Evolutionary conservation across 805 yeast species (phyloP).

Genomic region (Candida insectorum): DNA sequence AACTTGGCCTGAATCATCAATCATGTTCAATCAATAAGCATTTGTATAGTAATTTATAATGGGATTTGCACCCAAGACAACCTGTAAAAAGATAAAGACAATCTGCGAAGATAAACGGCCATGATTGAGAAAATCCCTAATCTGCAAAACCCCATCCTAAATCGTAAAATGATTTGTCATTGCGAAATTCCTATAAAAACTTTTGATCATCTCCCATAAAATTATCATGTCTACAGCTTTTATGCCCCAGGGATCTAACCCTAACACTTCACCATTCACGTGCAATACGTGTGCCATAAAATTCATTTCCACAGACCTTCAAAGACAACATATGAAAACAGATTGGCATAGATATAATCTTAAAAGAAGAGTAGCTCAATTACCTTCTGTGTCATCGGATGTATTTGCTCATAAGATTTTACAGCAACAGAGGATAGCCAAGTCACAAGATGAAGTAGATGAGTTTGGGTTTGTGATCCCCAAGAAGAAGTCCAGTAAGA

Average conservation of each 20-base stretch:
- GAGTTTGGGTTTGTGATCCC: slow-evolving; percentile 50
- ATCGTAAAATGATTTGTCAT: neutral
- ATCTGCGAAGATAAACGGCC: no score
- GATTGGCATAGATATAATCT: slow-evolving; percentile 47
- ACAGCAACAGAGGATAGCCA: slow-evolving; percentile 19
- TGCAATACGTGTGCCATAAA: slow-evolving; percentile 41
- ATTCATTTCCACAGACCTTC: slow-evolving; percentile 36
- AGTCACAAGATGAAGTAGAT: slow-evolving; percentile 37
- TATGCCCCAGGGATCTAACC: slow-evolving; percentile 22
- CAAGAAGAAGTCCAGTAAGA: slow-evolving; percentile 1
- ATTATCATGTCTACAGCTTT: slow-evolving; percentile 1
- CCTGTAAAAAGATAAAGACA: no score
- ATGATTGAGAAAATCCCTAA: no score
- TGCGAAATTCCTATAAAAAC: neutral
- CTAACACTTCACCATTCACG: slow-evolving; percentile 25
- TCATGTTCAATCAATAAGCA: slow-evolving; percentile 2
- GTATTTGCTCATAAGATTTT: slow-evolving; percentile 68
- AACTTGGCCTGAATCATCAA: slow-evolving; percentile 73
- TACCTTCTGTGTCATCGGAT: slow-evolving; percentile 70
- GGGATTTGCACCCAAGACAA: no score
- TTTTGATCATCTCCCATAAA: neutral
- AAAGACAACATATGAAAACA: slow-evolving; percentile 41
- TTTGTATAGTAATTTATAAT: neutral
- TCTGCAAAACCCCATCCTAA: no score
- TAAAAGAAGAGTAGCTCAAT: slow-evolving; percentile 44